Percentiles rank a stretch among this genome's conserved stretches.
Evolutionary conservation across 2,329 filamentous ascomycete species (phyloP).

Genomic region (Diaporthe aspalathi): DNA sequence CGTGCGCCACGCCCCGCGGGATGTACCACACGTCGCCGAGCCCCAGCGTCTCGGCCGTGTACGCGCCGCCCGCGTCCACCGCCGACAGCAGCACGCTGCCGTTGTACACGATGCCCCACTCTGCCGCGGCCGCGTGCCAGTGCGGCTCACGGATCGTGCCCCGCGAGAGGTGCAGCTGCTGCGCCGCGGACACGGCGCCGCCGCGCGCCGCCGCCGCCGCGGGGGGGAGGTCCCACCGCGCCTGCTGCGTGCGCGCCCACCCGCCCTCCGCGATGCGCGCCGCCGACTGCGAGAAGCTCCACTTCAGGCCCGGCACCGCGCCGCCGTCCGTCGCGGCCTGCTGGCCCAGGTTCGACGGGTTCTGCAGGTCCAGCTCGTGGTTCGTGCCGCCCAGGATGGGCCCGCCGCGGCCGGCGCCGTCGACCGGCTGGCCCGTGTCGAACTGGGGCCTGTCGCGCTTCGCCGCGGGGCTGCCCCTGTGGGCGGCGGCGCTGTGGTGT

Average conservation of each 20-base stretch:
- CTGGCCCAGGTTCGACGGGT: conserved; percentile 71
- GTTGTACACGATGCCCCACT: conserved; percentile 73
- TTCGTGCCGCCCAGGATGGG: conserved; percentile 70
- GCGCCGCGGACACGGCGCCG: conserved; percentile 76
- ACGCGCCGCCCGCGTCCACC: conserved; percentile 70
- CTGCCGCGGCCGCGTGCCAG: conserved; percentile 75
- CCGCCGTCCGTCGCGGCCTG: conserved; percentile 73
- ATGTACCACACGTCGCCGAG: conserved; percentile 78
- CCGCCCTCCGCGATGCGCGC: conserved; percentile 71
- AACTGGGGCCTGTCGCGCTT: conserved; percentile 47
- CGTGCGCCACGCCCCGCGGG: conserved; percentile 73
- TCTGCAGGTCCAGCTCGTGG: conserved; percentile 68
- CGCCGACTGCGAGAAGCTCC: conserved; percentile 77
- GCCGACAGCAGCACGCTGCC: conserved; percentile 69
- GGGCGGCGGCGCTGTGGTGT: background rate
- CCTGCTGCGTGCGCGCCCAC: conserved; percentile 74
- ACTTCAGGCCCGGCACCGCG: conserved; percentile 74
- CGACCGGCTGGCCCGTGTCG: conserved; percentile 65
- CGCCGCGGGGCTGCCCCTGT: no score
- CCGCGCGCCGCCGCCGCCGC: no score
- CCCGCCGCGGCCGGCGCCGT: conserved; percentile 67
- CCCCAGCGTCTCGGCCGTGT: conserved; percentile 65
- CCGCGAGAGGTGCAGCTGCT: conserved; percentile 76
- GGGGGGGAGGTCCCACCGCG: no score
- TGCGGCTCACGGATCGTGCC: conserved; percentile 74